phyloP scores from a whole-genome alignment of 805 yeast genomes.

The Saturnispora bothae region DNA sequence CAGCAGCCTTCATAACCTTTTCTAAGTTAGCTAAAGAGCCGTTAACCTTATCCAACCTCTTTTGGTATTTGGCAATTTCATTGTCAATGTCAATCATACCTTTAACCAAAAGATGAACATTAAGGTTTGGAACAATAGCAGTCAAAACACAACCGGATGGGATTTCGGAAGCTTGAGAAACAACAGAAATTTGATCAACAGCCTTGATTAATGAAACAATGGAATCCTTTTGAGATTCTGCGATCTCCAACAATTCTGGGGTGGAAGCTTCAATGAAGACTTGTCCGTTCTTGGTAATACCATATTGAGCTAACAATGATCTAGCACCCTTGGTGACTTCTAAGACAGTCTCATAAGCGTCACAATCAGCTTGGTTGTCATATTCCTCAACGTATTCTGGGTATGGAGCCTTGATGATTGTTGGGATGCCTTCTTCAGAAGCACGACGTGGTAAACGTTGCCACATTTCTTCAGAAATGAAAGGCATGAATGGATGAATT shows the following conservation, averaged over 20 bases:
- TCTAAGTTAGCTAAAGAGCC: constrained; percentile 52
- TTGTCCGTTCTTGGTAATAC: constrained; percentile 78
- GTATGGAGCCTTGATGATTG: constrained; percentile 72
- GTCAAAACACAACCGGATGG: constrained; percentile 89
- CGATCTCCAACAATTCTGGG: constrained; percentile 38
- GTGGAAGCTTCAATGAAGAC: constrained; percentile 67
- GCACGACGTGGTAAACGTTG: constrained; percentile 90
- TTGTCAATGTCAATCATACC: constrained; percentile 90
- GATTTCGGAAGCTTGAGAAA: constrained; percentile 40
- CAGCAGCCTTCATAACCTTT: constrained; percentile 60
- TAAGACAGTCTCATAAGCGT: constrained; percentile 74
- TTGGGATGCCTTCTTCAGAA: constrained; percentile 45
- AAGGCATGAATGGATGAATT: constrained; percentile 99
- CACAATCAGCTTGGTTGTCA: constrained; percentile 53
- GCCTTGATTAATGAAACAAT: constrained; percentile 89
- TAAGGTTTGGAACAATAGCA: constrained; percentile 69
- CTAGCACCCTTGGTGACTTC: constrained; percentile 85
- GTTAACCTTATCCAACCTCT: constrained; percentile 59
- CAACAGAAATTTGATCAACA: constrained; percentile 63
- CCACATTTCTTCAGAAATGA: constrained; percentile 96
- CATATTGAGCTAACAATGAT: constrained; percentile 84
- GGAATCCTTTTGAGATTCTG: constrained; percentile 66
- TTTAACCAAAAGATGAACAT: constrained; percentile 84
- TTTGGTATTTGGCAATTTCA: constrained; percentile 73
- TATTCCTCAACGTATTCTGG: constrained; percentile 57